Evolutionary conservation across 306 rosid genomes (phyloP), one percentile per base, ranked within the genome.

Genomic region (Sechiopsis laciniata): DNA sequence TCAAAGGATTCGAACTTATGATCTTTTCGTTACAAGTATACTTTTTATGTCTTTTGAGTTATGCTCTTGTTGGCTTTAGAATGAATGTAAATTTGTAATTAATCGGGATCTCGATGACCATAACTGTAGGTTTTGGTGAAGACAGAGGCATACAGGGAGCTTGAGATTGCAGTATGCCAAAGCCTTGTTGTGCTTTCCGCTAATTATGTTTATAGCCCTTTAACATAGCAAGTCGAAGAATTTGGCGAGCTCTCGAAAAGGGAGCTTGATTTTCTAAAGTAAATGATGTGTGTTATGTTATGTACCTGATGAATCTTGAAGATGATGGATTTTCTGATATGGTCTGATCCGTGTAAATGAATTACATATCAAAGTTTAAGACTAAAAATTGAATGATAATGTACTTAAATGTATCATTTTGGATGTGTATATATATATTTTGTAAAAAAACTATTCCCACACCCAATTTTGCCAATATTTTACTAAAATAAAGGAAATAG

Each of bases 251-350:
- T 67, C 72, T 46, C 17, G 46, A 67, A 10, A 67, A 19, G 55
- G n/a, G 56, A 67, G 72, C 72, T 67, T 67, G 40, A 55, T 67
- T 67, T 37, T 46, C 55, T 67, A 7, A 60, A 67, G 72, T 67
- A 46, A 67, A 67, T 67, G 37, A 67, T 46, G 19, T 20, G 72
- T 21, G 2, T 46, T 46, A 11, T 48, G 15, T 42, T 42, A 46
- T 67, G 72, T 46, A 20, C 20, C 11, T 35, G 19, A 67, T 45
- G 17, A 46, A 45, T 20, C 37, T 8, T 67, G 19, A 65, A 65
- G 54, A n/a, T 63, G 24, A 42, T 35, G 69, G 22, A 5, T 65
- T 5, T 19, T 65, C 71, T 37, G 45, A 12, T 22, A 6, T 61
- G 10, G 14, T 14, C 21, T 32, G 50, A 5, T 10, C 72, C 0